Base-by-base conservation (phyloP, 768 basidiomycete genomes). In the Lyophyllum semitale region DNA sequence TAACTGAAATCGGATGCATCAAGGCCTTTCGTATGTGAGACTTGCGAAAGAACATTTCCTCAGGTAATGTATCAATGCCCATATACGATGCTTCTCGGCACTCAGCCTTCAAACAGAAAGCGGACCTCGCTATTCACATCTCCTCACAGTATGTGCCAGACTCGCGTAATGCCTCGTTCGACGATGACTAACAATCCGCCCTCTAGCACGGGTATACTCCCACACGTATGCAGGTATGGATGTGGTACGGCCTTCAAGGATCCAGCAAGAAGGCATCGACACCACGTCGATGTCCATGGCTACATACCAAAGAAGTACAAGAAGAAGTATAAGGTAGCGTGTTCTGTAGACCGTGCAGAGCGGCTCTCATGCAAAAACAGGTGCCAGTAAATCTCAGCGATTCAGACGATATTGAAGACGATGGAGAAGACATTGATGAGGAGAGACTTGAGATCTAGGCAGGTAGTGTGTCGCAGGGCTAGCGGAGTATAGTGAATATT, bases 161-260 rank as follows among this genome's bases (percentile, higher is more conserved):
- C n/a, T n/a, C 12, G 4, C 35, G 7, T n/a, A 38, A 15, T 5
- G n/a, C n/a, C 18, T 38, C 5, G 15, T 4, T n/a, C 17, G 7
- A 6, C 37, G 9, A 7, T 7, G 9, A n/a, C 4, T 38, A 18
- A 38, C 4, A 1, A 6, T 15, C 9, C 11, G 9, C 37, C 42
- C 47, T n/a, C 41, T 50, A 88, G 86, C 56, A 86, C 85, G 41
- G 81, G 83, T 7, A 75, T 77, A 15, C 76, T 75, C 18, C 84
- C 84, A 13, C 82, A 84, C 51, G 71, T 74, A 52, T 83, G 83
- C 63, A 77, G 72, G 20, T 83, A 70, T 53, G 54, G 64, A 27
- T 88, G 87, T 57, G 76, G 71, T 11, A 73, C 76, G 59, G 67
- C 69, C 13, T 88, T 87, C 73, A 84, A 81, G 50, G 87, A 88